Evolutionary conservation across 495 filamentous ascomycete genomes (phyloP), one percentile per base, ranked within the genome.

Genomic region (Aspergillus saccharolyticus): DNA sequence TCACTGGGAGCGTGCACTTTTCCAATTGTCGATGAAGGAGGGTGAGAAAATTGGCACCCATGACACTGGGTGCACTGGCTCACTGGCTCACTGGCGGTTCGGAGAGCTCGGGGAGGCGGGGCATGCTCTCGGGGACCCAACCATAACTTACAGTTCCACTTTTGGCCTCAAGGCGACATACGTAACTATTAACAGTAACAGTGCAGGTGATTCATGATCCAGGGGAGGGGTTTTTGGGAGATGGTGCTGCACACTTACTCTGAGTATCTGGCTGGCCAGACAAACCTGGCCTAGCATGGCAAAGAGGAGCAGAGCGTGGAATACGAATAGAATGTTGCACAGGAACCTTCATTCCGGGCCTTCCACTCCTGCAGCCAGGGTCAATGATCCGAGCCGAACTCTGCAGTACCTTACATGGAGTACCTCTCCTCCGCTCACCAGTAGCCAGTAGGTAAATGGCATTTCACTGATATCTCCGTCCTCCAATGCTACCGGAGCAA

Each of bases 341-440:
- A 28, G 44, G 4, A 28, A 28, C 25, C 9, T 28, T 9, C 3
- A n/a, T 55, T 55, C 50, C 43, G 56, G 56, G 20, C 15, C 56
- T 53, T 58, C 48, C 56, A 53, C 50, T 24, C 50, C 50, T 56
- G 53, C 58, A 55, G 53, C 57, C 56, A 52, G 54, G 54, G 57
- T 54, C 33, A 61, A 61, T 50, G 57, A 45, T 46, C 59, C 59
- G 59, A 20, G 47, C 47, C 47, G 47, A 50, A 24, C 44, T 49
- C 42, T 42, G 19, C 33, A 42, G 30, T 49, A 42, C 44, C 54
- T 50, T 50, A 50, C 47, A 50, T 50, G 22, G 47, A 20, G 25
- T 30, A 4, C 10, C 10, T 30, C 25, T 39, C 22, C n/a, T n/a
- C n/a, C n/a, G n/a, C n/a, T n/a, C n/a, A n/a, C n/a, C n/a, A n/a